Base-by-base conservation (phyloP, 1,139 yeast species). In the Entelexis paramagnoliae region DNA sequence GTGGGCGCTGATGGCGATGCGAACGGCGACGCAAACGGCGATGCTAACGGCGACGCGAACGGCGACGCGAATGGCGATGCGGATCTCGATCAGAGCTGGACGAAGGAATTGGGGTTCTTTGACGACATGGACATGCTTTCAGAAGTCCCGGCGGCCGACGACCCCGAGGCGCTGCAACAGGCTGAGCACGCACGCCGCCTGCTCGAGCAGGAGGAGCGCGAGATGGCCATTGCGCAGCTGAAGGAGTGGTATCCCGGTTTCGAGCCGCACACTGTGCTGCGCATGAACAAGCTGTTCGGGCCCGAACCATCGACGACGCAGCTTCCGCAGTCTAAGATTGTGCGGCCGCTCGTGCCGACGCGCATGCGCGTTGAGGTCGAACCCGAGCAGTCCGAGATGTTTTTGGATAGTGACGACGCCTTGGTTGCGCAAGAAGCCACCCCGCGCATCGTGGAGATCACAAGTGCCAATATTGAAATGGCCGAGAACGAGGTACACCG, bases 261-360 rank as follows among this genome's bases (percentile, higher is more conserved):
- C 64, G 71, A 73, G 48, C 71, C 70, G 16, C 73, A 77, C 38
- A 72, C 75, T 46, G 76, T 82, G 1, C 71, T 83, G 61, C 78
- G 80, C 60, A 79, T 83, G 75, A 86, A 83, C 63, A 66, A 77
- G 7, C 69, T 84, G 47, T 83, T 83, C 61, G 78, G 83, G 4
- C 80, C 87, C 1, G 72, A 74, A 24, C 84, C 89, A 0, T 67
- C 71, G 30, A 75, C 73, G 52, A 77, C 76, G 58, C 68, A 70
- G 34, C 78, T 73, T 51, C 77, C 79, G 32, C 69, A 71, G 33
- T 84, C 87, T 0, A 72, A 78, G 16, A 60, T 62, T 8, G 64
- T 69, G n/a, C 76, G 78, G 53, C 83, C 88, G 0, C 66, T 84
- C 46, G 70, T 82, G 1, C 93, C 95, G 0, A 72, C 79, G 2